Conservation (phyloP, 1,284 basidiomycete genomes). For the Rhodotorula sp. region DNA sequence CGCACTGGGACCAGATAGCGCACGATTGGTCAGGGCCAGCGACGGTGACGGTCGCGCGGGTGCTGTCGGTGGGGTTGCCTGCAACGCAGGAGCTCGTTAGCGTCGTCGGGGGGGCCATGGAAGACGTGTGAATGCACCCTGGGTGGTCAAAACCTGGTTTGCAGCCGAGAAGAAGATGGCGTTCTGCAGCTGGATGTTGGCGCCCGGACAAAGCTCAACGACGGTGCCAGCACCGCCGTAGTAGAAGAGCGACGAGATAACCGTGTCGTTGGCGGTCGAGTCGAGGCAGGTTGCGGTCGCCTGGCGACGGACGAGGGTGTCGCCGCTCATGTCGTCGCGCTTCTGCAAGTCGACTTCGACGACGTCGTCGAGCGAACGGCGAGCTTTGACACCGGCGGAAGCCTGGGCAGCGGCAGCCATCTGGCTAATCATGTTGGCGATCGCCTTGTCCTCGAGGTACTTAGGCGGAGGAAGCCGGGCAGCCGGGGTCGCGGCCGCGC, state of each 20-base stretch:
- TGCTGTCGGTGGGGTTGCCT: constrained; percentile 51
- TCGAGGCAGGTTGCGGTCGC: constrained; percentile 24
- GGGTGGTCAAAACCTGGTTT: constrained; percentile 53
- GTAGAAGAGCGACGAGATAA: constrained; percentile 37
- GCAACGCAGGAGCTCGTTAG: neutral
- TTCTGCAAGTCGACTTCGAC: constrained; percentile 11
- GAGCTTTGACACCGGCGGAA: constrained; percentile 21
- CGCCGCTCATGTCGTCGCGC: constrained; percentile 4
- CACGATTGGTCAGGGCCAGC: constrained; percentile 44
- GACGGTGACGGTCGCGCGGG: constrained; percentile 50
- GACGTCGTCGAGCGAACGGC: constrained; percentile 15
- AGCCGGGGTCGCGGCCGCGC: constrained; percentile 4
- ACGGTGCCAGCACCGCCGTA: constrained; percentile 48
- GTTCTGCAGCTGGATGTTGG: constrained; percentile 49
- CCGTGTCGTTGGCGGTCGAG: constrained; percentile 34
- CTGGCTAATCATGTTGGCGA: constrained; percentile 8
- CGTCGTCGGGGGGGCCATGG: no score
- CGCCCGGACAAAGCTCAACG: constrained; percentile 52
- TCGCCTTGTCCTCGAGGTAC: constrained; percentile 15
- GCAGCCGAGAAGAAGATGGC: constrained; percentile 53
- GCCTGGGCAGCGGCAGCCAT: constrained; percentile 25
- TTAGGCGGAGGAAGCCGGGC: constrained; percentile 11
- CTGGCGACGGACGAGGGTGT: neutral
- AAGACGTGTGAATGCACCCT: constrained; percentile 5
- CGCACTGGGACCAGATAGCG: constrained; percentile 43